Evolutionary conservation across 208 protist species (phyloP).

Genomic region (Wallacemonas sp.): DNA sequence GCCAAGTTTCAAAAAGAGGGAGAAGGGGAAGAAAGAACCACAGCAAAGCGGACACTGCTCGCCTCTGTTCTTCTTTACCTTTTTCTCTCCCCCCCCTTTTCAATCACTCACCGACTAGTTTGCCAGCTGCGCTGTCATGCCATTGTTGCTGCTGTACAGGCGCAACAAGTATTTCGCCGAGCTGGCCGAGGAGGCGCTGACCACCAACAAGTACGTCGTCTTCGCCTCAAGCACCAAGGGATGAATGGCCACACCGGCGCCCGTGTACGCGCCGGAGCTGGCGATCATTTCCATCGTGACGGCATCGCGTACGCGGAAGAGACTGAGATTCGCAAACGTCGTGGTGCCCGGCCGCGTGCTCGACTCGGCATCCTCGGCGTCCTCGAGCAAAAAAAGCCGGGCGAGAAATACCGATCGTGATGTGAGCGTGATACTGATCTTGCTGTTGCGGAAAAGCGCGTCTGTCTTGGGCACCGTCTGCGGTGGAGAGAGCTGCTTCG

Average conservation of each 20-base stretch:
- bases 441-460: conserved; percentile 65
- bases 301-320: conserved; percentile 52
- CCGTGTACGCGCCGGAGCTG: conserved; percentile 46
- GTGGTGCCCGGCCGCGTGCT: conserved; percentile 22
- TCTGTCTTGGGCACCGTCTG: conserved; percentile 38
- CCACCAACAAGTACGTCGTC: conserved; percentile 59
- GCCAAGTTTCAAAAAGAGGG: background rate
- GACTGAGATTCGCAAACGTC: conserved; percentile 46
- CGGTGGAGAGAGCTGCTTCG: conserved; percentile 18
- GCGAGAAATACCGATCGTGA: conserved; percentile 36
- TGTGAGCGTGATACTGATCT: conserved; percentile 37
- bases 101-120: conserved; percentile 22
- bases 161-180: conserved; percentile 68
- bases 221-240: conserved; percentile 50
- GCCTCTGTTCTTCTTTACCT: too few relatives aligned
- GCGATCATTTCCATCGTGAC: conserved; percentile 62
- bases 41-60: too few relatives aligned
- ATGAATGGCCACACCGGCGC: conserved; percentile 39
- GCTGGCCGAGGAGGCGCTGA: conserved; percentile 40
- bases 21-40: conserved; percentile 3
- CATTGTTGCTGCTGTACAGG: conserved; percentile 48
- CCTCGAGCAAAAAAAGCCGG: conserved; percentile 58
- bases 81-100: too few relatives aligned
- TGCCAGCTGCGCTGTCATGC: conserved; percentile 33
- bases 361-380: conserved; percentile 37